A percentile compares a stretch with the other conserved stretches of the same genome.
Conservation (phyloP, 495 filamentous ascomycete species). For the Penicillium manginii region DNA sequence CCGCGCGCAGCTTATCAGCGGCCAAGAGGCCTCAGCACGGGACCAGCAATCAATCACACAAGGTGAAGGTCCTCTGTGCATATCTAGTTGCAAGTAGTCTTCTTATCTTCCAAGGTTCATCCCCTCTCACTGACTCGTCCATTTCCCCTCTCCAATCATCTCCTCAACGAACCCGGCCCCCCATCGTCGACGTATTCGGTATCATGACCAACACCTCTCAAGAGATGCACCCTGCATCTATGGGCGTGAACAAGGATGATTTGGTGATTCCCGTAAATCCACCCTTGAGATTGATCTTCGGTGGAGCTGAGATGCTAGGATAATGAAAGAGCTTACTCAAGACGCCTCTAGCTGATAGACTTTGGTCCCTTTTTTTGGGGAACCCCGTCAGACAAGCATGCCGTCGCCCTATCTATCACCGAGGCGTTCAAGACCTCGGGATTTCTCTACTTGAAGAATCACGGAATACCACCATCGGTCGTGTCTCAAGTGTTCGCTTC, state of each 20-base stretch:
- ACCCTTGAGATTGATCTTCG: not conserved
- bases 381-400: slow-evolving; percentile 60
- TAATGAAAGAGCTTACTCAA: slow-evolving; percentile 5
- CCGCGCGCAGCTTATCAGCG: too few relatives aligned
- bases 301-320: too few relatives aligned
- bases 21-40: too few relatives aligned
- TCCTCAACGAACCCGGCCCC: not conserved
- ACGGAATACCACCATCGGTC: slow-evolving; percentile 65
- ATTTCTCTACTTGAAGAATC: slow-evolving; percentile 88
- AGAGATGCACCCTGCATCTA: slow-evolving; percentile 31
- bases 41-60: too few relatives aligned
- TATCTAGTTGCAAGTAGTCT: too few relatives aligned
- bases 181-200: not conserved
- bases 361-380: slow-evolving; percentile 76
- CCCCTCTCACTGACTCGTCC: too few relatives aligned
- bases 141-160: too few relatives aligned
- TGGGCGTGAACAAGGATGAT: slow-evolving; percentile 67
- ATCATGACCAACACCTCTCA: slow-evolving; percentile 18
- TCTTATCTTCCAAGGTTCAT: too few relatives aligned
- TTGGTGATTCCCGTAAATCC: slow-evolving; percentile 69
- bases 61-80: too few relatives aligned
- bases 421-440: slow-evolving; percentile 82
- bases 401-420: slow-evolving; percentile 72
- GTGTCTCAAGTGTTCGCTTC: slow-evolving; percentile 65
- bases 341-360: slow-evolving; percentile 73